These are phyloP conservation scores for Solanum hybrid DNA, from an alignment of 305 asterid species.

Conservation along the genomic window DNA sequence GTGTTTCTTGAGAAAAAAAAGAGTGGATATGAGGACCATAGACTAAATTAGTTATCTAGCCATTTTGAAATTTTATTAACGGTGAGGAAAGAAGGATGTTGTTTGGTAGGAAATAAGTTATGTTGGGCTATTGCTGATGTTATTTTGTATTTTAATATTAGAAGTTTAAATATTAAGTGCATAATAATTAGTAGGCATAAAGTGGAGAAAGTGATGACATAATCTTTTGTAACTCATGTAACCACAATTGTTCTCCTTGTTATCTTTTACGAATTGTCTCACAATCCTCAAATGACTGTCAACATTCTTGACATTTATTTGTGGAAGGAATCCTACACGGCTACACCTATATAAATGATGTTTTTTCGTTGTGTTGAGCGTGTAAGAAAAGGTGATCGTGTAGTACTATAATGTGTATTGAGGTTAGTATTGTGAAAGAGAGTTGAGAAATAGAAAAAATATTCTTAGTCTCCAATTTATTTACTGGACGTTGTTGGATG, in stretches of 20 bases:
- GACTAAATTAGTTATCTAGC: neutral
- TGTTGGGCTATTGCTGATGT: neutral
- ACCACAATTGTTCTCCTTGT: neutral
- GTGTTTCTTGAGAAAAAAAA: neutral
- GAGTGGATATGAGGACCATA: neutral
- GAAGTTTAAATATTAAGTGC: neutral
- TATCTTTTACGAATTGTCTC: neutral
- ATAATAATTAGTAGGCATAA: neutral
- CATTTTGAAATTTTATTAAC: neutral
- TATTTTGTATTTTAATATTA: too few relatives aligned
- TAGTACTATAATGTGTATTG: too few relatives aligned
- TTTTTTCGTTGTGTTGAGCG: too few relatives aligned
- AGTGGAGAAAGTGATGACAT: neutral
- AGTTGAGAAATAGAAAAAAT: too few relatives aligned
- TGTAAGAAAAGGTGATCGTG: too few relatives aligned
- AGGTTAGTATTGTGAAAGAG: too few relatives aligned
- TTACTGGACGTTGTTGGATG: neutral
- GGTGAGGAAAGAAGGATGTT: neutral
- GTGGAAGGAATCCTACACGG: too few relatives aligned
- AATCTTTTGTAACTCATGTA: neutral
- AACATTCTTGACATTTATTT: neutral
- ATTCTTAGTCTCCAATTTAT: accelerated
- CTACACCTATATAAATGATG: too few relatives aligned
- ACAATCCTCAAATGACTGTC: neutral
- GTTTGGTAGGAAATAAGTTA: neutral